Evolutionary conservation across 2,329 filamentous ascomycete species (phyloP).

Genomic region (Gaeumannomyces tritici): DNA sequence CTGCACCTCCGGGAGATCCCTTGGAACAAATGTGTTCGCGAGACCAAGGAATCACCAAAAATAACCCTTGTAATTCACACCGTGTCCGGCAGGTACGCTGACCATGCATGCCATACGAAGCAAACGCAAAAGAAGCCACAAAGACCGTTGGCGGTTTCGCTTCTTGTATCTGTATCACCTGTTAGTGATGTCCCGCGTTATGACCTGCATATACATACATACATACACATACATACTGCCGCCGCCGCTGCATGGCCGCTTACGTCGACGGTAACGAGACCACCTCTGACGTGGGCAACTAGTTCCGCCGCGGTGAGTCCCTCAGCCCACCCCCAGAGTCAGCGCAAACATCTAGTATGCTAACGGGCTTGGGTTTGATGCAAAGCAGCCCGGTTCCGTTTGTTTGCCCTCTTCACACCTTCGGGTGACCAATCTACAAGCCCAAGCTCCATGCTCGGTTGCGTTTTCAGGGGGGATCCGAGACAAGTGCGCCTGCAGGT

Average conservation of each 20-base stretch:
- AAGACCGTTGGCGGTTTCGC: background rate
- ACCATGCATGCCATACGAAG: background rate
- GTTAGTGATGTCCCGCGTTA: no score
- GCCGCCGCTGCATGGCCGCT: background rate
- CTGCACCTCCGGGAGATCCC: background rate
- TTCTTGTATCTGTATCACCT: no score
- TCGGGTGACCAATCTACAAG: no score
- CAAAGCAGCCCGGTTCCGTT: no score
- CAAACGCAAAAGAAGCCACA: background rate
- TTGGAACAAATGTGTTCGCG: background rate
- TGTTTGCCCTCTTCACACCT: no score
- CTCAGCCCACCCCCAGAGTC: no score
- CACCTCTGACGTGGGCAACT: no score
- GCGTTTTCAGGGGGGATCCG: no score
- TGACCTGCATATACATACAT: background rate
- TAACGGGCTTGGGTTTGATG: no score
- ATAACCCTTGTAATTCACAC: background rate
- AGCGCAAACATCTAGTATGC: no score
- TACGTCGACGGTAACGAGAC: background rate
- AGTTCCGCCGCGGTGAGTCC: no score
- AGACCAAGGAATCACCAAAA: background rate
- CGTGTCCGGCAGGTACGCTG: background rate
- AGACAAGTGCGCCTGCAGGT: background rate
- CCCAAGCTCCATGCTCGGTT: no score
- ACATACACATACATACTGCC: background rate